Conservation (phyloP, 768 basidiomycete species). For the Tricholoma saponaceum region DNA sequence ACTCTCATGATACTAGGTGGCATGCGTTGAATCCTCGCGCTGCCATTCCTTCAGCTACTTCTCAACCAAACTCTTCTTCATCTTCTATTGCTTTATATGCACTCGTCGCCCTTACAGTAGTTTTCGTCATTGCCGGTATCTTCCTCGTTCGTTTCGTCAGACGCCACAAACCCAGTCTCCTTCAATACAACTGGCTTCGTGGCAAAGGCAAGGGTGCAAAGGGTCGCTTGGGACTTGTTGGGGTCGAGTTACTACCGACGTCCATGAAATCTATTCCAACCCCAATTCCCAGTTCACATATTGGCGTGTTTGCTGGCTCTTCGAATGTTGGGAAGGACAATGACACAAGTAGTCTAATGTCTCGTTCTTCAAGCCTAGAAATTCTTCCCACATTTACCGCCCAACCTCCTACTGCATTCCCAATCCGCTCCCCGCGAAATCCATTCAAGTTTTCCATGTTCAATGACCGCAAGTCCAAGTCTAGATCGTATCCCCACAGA, state of each 20-base stretch:
- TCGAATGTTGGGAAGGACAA: slow-evolving; percentile 15
- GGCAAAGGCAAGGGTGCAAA: slow-evolving; percentile 16
- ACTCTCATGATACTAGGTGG: background rate
- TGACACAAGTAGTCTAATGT: slow-evolving; percentile 6
- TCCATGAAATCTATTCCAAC: slow-evolving; percentile 13
- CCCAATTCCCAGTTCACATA: slow-evolving; percentile 10
- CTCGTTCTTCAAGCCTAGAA: slow-evolving; percentile 19
- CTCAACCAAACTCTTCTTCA: slow-evolving; percentile 1
- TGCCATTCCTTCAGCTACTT: background rate
- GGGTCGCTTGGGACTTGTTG: slow-evolving; percentile 12
- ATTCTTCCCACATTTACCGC: slow-evolving; percentile 8
- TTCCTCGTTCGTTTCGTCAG: slow-evolving; percentile 12
- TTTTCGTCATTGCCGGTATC: slow-evolving; percentile 11
- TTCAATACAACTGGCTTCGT: slow-evolving; percentile 16
- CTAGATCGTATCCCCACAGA: slow-evolving; percentile 6
- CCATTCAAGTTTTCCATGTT: slow-evolving; percentile 12
- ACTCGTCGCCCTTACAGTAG: slow-evolving; percentile 13
- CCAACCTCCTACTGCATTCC: slow-evolving; percentile 6
- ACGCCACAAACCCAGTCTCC: slow-evolving; percentile 3
- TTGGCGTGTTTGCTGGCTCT: slow-evolving; percentile 12
- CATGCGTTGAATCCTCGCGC: background rate
- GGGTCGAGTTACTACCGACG: slow-evolving; percentile 18
- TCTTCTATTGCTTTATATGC: slow-evolving; percentile 11
- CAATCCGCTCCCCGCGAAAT: slow-evolving; percentile 8
- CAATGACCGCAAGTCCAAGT: slow-evolving; percentile 8